A percentile compares a stretch with the other conserved stretches of the same genome.
These are phyloP conservation scores for Aspergillus nidulans DNA, from an alignment of 495 filamentous ascomycete genomes.

Conservation along the genomic window DNA sequence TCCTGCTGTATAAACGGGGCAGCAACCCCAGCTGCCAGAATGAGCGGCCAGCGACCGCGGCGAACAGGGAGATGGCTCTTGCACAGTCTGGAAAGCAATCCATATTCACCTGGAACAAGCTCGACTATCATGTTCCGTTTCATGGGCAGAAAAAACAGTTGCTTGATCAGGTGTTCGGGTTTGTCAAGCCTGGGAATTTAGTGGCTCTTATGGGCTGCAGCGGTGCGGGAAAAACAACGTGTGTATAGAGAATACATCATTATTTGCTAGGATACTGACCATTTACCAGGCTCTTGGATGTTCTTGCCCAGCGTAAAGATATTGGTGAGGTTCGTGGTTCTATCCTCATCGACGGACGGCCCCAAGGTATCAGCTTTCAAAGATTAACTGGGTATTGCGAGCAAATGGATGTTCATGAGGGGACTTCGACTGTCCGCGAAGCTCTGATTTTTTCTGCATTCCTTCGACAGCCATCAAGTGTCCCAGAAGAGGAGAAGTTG, in stretches of 20 bases:
- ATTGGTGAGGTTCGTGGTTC: conserved; percentile 81
- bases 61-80: neutral
- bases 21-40: conserved; percentile 34
- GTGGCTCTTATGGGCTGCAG: conserved; percentile 81
- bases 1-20: conserved; percentile 58
- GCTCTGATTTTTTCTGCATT: conserved; percentile 47
- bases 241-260: conserved; percentile 37
- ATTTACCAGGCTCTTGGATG: conserved; percentile 20
- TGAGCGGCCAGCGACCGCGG: conserved; percentile 14
- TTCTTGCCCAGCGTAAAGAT: conserved; percentile 63
- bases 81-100: conserved; percentile 27
- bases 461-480: conserved; percentile 37
- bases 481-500: conserved; percentile 41
- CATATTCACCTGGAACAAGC: conserved; percentile 53
- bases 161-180: conserved; percentile 70
- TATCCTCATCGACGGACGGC: conserved; percentile 78
- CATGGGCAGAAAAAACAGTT: conserved; percentile 50
- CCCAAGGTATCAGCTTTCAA: conserved; percentile 68
- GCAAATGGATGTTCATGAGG: conserved; percentile 75
- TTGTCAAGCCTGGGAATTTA: conserved; percentile 72
- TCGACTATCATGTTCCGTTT: conserved; percentile 64
- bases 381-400: conserved; percentile 74
- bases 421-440: conserved; percentile 42
- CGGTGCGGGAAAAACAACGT: conserved; percentile 81
- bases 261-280: conserved; percentile 33